A percentile compares a stretch with the other conserved stretches of the same genome.
These are phyloP conservation scores for Penicillium thymicola DNA, from an alignment of 2,329 filamentous ascomycete species.

Conservation along the genomic window DNA sequence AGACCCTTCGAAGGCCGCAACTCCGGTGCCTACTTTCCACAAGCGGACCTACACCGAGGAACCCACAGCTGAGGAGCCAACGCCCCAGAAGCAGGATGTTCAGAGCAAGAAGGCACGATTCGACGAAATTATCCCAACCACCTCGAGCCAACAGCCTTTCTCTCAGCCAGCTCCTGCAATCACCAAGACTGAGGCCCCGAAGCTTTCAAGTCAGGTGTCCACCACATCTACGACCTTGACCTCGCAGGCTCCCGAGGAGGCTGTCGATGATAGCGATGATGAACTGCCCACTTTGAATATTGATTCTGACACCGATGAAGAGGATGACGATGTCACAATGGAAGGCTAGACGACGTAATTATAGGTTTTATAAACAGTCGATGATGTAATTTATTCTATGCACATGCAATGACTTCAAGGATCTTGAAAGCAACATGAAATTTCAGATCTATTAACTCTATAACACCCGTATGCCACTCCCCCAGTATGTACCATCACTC, in stretches of 20 bases:
- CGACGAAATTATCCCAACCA: slow-evolving; percentile 16
- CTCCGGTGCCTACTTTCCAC: slow-evolving; percentile 13
- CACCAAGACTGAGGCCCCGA: slow-evolving; percentile 11
- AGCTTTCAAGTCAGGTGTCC: slow-evolving; percentile 2
- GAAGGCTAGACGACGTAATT: slow-evolving; percentile 16
- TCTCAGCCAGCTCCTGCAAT: slow-evolving; percentile 10
- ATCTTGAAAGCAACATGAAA: background rate
- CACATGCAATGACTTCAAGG: background rate
- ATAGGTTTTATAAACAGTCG: background rate
- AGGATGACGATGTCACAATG: slow-evolving; percentile 37
- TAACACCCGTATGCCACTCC: slow-evolving; percentile 47
- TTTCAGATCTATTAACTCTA: slow-evolving; percentile 8
- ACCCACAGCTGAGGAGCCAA: slow-evolving; percentile 4
- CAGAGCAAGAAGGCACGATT: slow-evolving; percentile 35
- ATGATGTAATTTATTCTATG: background rate
- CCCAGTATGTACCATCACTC: slow-evolving; percentile 62
- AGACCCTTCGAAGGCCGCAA: slow-evolving; percentile 9
- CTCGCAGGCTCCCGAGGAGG: slow-evolving; percentile 13
- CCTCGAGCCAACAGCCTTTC: background rate
- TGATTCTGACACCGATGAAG: slow-evolving; percentile 48
- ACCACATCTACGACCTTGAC: slow-evolving; percentile 9
- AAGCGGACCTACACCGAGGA: slow-evolving; percentile 33
- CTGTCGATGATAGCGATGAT: slow-evolving; percentile 46
- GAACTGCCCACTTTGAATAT: slow-evolving; percentile 49
- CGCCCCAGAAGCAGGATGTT: slow-evolving; percentile 8